Evolutionary conservation across 257 asterid genomes (phyloP), one percentile per base, ranked within the genome.

Genomic region (Nicotiana attenuata): DNA sequence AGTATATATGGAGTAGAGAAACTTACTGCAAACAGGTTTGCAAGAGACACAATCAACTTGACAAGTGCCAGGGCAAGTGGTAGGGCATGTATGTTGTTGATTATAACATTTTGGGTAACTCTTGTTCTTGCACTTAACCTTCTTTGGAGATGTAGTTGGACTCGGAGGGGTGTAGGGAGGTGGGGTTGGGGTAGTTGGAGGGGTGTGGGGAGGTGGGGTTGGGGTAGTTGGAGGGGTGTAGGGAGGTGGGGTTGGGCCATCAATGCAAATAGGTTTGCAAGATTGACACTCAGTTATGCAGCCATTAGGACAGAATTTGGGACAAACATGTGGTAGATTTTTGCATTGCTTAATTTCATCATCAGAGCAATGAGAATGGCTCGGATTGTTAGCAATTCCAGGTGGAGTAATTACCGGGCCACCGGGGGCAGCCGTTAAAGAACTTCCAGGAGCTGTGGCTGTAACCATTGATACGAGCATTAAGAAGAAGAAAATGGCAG

Each of bases 11-110:
- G 45, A 63, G 13, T 41, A 31, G 80, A 53, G 50, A 4, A 17
- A 80, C 92, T 84, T 89, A 91, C 92, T 84, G 86, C 94, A 91
- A 41, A 89, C 91, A 29, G 94, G 91, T 85, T 88, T 91, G 90
- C 94, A 89, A 6, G 89, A 71, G 65, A 85, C 90, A 55, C 94
- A 91, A 65, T 91, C 92, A 47, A 91, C 85, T 79, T 87, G 80
- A 59, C 94, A 91, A 3, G 89, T 85, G 7, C 65, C 3, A 2
- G 91, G 86, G 28, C 94, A 91, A 9, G 89, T 31, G 64, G 71
- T 33, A 7, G 94, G 92, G 81, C 94, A 91, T 4, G 82, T 76
- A 59, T 89, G 92, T 55, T 82, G 77, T 5, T 81, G 80, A 31
- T 85, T 89, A 47, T 85, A 87, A 31, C 92, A 91, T 0, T 76